Evolutionary conservation across 1,284 basidiomycete genomes (phyloP), one percentile per base, ranked within the genome.

Genomic region (Microbotryum intermedium): DNA sequence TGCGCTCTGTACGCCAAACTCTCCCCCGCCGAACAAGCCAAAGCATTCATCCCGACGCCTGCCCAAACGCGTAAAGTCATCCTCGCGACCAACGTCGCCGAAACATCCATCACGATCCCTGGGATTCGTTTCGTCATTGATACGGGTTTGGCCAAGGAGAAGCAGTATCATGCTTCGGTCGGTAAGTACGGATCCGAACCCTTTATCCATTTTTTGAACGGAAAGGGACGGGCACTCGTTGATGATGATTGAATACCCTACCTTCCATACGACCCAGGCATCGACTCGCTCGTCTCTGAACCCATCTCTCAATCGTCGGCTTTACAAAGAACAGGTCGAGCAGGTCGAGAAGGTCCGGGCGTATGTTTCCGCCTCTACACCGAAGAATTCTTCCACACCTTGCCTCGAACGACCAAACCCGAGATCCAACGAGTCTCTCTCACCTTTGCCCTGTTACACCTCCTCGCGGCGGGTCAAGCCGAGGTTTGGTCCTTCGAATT

Each of bases 101-200:
- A 98, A 75, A 98, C 95, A 0, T 91, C 88, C 25, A 89, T 99
- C 74, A 98, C 94, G 5, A 95, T 99, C 70, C 91, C 93, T 6
- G 93, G 93, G 2, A 86, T 98, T 57, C 86, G 84, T 60, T 97
- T 90, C 73, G 94, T 99, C 8, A 86, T 99, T 52, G 94, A 99
- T 75, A 86, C 88, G 0, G 92, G 92, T 1, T 87, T 93, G 74
- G 90, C 87, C 71, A 99, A 99, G 75, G 92, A 97, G 75, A 95
- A 95, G 76, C 82, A 87, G 59, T 93, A 87, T 74, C 70, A 72
- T 45, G 65, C 71, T 1, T 48, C 53, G 7, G 63, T 59, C 6
- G 68, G 68, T 62, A 26, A 34, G 64, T 44, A 5, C 34, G 11
- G 13, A 18, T 39, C n/a, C n/a, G n/a, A n/a, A n/a, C n/a, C 11